Evolutionary conservation across 805 yeast species (phyloP).

Genomic region (Schizosaccharomyces osmophilus): DNA sequence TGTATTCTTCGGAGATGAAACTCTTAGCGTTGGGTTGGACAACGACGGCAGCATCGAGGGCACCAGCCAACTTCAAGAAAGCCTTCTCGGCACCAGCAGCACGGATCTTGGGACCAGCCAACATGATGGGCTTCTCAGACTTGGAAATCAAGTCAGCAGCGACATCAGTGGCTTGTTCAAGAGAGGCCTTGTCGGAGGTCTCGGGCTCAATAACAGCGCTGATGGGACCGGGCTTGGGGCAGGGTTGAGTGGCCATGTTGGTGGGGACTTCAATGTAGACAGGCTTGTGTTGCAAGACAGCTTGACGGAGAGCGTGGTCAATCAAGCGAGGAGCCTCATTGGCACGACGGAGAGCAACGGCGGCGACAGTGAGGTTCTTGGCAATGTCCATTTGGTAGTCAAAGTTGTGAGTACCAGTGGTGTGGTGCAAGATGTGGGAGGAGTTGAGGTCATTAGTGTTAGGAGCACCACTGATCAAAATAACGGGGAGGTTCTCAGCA

Average conservation of each 20-base stretch:
- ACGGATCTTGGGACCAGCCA: conserved; percentile 47
- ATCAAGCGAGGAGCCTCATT: conserved; percentile 38
- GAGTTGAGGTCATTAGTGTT: conserved; percentile 41
- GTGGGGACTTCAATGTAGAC: conserved; percentile 59
- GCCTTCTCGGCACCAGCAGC: conserved; percentile 26
- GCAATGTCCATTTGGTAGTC: conserved; percentile 55
- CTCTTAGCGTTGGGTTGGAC: background rate
- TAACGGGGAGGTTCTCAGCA: conserved; percentile 58
- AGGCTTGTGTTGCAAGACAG: conserved; percentile 46
- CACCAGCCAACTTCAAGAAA: background rate
- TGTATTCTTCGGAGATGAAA: background rate
- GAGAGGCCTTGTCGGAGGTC: background rate
- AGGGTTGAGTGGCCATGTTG: conserved; percentile 19
- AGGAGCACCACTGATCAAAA: conserved; percentile 64
- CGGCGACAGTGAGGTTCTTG: conserved; percentile 37
- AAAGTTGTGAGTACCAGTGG: conserved; percentile 52
- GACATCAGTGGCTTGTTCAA: background rate
- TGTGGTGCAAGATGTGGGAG: conserved; percentile 46
- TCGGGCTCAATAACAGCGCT: background rate
- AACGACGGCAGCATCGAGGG: background rate
- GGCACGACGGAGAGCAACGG: conserved; percentile 36
- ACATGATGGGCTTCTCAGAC: conserved; percentile 17
- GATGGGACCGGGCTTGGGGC: background rate
- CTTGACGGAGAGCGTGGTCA: conserved; percentile 45
- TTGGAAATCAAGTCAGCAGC: background rate